These are phyloP conservation scores for Thraustochytrium sp. DNA, from an alignment of 352 stramenopile genomes.

Conservation along the genomic window DNA sequence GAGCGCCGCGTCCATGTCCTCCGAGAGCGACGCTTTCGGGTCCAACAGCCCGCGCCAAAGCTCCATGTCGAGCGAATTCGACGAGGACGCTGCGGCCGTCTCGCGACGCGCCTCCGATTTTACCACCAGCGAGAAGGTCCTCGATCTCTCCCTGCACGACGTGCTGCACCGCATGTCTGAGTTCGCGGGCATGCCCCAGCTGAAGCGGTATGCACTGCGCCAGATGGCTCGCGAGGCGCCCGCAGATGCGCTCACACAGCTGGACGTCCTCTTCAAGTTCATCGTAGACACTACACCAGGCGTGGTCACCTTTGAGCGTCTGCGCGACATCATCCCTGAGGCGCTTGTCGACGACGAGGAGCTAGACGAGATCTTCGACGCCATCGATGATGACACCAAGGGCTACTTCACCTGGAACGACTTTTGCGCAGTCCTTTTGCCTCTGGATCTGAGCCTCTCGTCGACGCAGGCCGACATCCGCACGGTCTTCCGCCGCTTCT, in stretches of 20 bases:
- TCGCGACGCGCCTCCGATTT: too few species aligned
- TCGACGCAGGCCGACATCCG: not conserved
- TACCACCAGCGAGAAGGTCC: not conserved
- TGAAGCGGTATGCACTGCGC: not conserved
- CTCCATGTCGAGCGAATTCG: too few species aligned
- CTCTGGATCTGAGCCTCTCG: not conserved
- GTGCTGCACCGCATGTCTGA: not conserved
- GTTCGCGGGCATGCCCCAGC: not conserved
- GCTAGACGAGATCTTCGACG: not conserved
- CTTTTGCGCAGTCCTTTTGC: slow-evolving; percentile 13
- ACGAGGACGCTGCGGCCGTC: too few species aligned
- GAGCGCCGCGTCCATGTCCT: too few species aligned
- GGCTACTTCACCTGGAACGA: slow-evolving; percentile 33
- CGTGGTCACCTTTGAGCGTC: slow-evolving; percentile 14
- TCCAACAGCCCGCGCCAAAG: too few species aligned
- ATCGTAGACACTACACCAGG: not conserved
- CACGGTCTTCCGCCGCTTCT: not conserved
- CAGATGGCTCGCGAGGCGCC: not conserved
- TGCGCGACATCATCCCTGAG: not conserved
- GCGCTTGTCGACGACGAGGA: not conserved
- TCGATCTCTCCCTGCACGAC: not conserved
- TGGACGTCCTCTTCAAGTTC: not conserved
- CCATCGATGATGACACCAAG: slow-evolving; percentile 31
- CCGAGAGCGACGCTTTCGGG: too few species aligned
- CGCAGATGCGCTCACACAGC: not conserved